phyloP scores from a whole-genome alignment of 1,284 basidiomycete genomes.

The Ceratobasidium papillatum region DNA sequence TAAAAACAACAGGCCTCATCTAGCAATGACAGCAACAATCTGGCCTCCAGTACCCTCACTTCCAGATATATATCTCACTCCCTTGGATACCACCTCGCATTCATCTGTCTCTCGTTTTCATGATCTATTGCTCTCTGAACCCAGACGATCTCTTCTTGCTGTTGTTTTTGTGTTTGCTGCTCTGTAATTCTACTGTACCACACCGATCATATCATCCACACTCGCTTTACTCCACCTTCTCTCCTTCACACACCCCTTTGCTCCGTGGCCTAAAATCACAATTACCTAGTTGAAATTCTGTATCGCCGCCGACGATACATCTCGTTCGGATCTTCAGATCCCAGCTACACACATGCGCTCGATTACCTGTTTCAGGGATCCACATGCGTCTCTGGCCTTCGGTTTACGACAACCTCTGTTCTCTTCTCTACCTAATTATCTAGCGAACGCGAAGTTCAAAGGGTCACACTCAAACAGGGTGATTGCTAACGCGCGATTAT shows the following conservation, averaged over 20 bases:
- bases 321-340: conserved; percentile 12
- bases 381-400: conserved; percentile 12
- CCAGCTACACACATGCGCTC: conserved; percentile 4
- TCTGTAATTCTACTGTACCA: conserved; percentile 34
- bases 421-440: conserved; percentile 16
- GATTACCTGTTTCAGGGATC: conserved; percentile 19
- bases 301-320: conserved; percentile 12
- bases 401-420: conserved; percentile 21
- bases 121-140: neutral
- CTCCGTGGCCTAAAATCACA: neutral
- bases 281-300: neutral
- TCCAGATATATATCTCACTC: conserved; percentile 2
- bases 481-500: neutral
- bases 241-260: conserved; percentile 12
- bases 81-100: conserved; percentile 7
- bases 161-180: neutral
- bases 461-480: neutral
- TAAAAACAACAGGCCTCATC: conserved; percentile 26
- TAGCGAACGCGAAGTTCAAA: neutral
- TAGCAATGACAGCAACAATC: neutral
- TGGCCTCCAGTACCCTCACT: neutral
- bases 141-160: neutral
- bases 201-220: neutral
- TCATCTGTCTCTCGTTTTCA: neutral
- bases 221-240: conserved; percentile 8